These are phyloP conservation scores for Ustilago sp. DNA, from an alignment of 1,284 basidiomycete genomes.

Conservation along the genomic window DNA sequence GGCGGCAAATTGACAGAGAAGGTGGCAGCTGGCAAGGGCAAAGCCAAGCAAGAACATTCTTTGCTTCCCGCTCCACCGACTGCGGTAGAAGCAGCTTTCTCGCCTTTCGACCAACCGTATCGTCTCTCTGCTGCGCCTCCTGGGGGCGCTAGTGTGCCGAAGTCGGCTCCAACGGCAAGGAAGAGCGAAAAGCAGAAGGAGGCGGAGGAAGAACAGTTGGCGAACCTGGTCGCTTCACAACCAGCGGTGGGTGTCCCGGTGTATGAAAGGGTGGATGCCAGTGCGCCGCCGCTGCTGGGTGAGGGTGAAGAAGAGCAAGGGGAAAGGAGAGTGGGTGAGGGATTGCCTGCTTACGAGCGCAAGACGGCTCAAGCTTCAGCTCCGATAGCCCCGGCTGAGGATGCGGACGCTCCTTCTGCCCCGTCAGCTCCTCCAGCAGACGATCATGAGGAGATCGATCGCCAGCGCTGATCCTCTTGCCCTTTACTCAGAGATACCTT, in stretches of 20 bases:
- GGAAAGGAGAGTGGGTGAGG: neutral
- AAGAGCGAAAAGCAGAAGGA: slow-evolving; percentile 46
- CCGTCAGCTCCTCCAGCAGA: slow-evolving; percentile 19
- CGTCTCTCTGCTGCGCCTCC: slow-evolving; percentile 25
- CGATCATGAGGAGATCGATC: slow-evolving; percentile 5
- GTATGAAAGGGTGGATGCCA: slow-evolving; percentile 26
- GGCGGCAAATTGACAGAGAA: neutral
- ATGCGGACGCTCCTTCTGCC: slow-evolving; percentile 4
- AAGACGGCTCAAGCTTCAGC: neutral
- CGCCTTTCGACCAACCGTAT: slow-evolving; percentile 58
- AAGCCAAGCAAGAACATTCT: slow-evolving; percentile 16
- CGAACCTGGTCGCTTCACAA: slow-evolving; percentile 31
- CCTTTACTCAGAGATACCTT: neutral
- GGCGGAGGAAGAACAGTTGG: slow-evolving; percentile 42
- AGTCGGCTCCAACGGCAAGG: slow-evolving; percentile 14
- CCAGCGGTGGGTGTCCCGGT: slow-evolving; percentile 30
- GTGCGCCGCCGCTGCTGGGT: slow-evolving; percentile 22
- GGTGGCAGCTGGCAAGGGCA: slow-evolving; percentile 26
- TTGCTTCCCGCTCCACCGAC: slow-evolving; percentile 47
- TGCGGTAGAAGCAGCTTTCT: slow-evolving; percentile 44
- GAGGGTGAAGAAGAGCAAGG: slow-evolving; percentile 3
- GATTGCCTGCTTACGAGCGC: slow-evolving; percentile 26
- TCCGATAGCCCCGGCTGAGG: neutral
- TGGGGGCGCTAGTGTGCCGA: neutral
- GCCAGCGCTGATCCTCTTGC: neutral